A percentile compares a stretch with the other conserved stretches of the same genome.
Conservation (phyloP, 1,284 basidiomycete genomes). For the Sparassis latifolia region DNA sequence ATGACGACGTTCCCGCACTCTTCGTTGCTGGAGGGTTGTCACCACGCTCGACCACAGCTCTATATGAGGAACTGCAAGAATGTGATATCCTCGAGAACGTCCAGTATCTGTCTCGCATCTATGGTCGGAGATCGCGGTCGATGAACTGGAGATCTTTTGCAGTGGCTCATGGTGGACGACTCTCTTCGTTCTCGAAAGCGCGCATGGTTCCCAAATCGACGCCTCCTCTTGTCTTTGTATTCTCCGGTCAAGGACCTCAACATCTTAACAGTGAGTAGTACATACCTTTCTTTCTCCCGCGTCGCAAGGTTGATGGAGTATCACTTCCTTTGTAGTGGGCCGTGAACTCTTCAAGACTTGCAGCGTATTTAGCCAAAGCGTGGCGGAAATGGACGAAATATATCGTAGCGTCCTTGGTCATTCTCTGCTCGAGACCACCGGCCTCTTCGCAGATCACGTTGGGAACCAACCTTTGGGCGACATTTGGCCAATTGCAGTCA, state of each 20-base stretch:
- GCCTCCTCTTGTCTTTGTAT: conserved; percentile 25
- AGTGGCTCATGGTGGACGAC: conserved; percentile 1
- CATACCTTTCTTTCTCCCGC: background rate
- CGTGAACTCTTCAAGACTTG: conserved; percentile 30
- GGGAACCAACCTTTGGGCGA: conserved; percentile 19
- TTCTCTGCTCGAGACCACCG: conserved; percentile 28
- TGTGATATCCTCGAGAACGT: conserved; percentile 24
- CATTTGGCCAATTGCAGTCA: conserved; percentile 28
- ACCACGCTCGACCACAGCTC: conserved; percentile 19
- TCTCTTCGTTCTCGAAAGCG: conserved; percentile 17
- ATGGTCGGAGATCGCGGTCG: conserved; percentile 24
- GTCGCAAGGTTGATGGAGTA: conserved; percentile 3
- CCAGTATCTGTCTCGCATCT: conserved; percentile 7
- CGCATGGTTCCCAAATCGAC: conserved; percentile 17
- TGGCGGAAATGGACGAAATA: conserved; percentile 30
- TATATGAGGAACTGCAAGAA: conserved; percentile 2
- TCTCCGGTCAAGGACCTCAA: conserved; percentile 9
- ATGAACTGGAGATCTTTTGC: conserved; percentile 29
- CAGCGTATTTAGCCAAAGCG: conserved; percentile 29
- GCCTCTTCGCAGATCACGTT: conserved; percentile 22
- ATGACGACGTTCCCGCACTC: conserved; percentile 16
- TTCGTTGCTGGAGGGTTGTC: conserved; percentile 32
- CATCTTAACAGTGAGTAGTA: conserved; percentile 4
- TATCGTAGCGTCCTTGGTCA: conserved; percentile 25
- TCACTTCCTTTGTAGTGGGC: conserved; percentile 27